Evolutionary conservation across 148 eudicot species (phyloP).

Genomic region (Nepenthes gracilis): DNA sequence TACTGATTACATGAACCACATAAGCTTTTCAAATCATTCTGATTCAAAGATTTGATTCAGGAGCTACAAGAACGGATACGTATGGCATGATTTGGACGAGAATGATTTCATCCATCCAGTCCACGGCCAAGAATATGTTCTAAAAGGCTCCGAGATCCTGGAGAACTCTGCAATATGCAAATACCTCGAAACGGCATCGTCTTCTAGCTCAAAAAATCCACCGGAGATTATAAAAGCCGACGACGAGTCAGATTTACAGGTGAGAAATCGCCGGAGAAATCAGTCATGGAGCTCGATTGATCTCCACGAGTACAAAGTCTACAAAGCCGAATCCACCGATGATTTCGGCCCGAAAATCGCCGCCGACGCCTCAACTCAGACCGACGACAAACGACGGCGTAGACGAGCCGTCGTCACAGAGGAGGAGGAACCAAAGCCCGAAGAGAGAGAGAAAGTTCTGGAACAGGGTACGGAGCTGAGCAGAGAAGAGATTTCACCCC

Average conservation of each 20-base stretch:
- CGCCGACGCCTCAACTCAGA: constrained; percentile 84
- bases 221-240: constrained; percentile 8
- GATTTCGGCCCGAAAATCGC: constrained; percentile 31
- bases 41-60: constrained; percentile 16
- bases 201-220: constrained; percentile 20
- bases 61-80: constrained; percentile 82
- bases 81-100: constrained; percentile 79
- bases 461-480: constrained; percentile 24
- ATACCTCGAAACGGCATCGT: constrained; percentile 28
- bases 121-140: constrained; percentile 71
- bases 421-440: constrained; percentile 14
- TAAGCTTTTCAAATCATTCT: not conserved
- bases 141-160: constrained; percentile 80
- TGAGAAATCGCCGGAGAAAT: constrained; percentile 38
- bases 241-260: constrained; percentile 13
- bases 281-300: constrained; percentile 75
- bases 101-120: constrained; percentile 78
- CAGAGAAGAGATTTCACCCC: constrained; percentile 45
- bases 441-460: constrained; percentile 4
- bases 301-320: constrained; percentile 65
- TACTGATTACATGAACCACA: not conserved
- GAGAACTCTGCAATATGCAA: constrained; percentile 16
- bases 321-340: constrained; percentile 38
- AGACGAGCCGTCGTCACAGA: constrained; percentile 21
- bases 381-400: constrained; percentile 58